Base-by-base conservation (phyloP, 192 early-diverging fungal species). In the Linderina pennispora region DNA sequence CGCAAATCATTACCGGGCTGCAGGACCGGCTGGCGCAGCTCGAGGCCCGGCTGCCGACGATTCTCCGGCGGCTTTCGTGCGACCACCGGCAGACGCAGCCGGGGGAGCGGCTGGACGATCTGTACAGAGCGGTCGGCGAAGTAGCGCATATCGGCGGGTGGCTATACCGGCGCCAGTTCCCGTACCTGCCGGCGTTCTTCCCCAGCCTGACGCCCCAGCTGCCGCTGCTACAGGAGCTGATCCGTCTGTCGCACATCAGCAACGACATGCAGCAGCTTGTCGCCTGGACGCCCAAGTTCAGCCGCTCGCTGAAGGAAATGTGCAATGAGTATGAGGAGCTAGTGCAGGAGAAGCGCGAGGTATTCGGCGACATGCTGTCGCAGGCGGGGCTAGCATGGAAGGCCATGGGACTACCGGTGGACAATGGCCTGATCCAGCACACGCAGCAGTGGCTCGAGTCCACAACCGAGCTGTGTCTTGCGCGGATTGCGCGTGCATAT, bases 371-470 rank as follows among this genome's bases (percentile, higher is more conserved):
- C 10, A 43, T 49, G 11, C 25, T 72, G 16, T 41, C 43, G 0
- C 61, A 72, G 33, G 68, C 44, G 5, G 68, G 68, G 3, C 41
- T 72, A 19, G 9, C 53, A 16, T 72, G 68, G 61, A 59, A 55
- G 34, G 53, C 68, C 1, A 52, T 63, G 37, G 68, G 68, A 1
- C 23, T 72, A 3, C 68, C 68, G 3, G 48, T 72, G 4, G 68
- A 72, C 13, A 15, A 31, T 0, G n/a, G 40, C 25, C 28, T 72
- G 33, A 40, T 72, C 24, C 4, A 39, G 32, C 68, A 48, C 9
- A 56, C 51, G 15, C 52, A 53, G 22, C 61, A 60, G 26, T 55
- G 57, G 49, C 34, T 72, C 37, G 57, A 50, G 7, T 51, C 53
- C 3, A 45, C 37, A 11, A 60, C 52, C 9, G 61, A 45, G n/a